Percentiles rank a stretch among this genome's conserved stretches.
These are phyloP conservation scores for Pezicula carpinea DNA, from an alignment of 2,329 filamentous ascomycete genomes.

Conservation along the genomic window DNA sequence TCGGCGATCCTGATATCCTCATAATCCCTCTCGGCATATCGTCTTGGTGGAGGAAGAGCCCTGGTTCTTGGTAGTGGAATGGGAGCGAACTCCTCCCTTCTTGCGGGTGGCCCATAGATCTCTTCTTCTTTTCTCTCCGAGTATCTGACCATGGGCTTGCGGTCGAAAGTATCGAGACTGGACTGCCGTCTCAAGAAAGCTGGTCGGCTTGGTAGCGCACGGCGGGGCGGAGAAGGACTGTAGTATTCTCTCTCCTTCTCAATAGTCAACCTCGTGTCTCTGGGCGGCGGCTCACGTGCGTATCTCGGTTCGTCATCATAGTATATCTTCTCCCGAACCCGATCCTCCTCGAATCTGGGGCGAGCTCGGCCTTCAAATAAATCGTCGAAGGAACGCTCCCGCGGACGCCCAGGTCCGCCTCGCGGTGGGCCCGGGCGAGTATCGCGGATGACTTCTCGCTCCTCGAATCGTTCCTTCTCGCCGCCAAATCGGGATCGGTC, in stretches of 20 bases:
- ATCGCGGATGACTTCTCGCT: slow-evolving; percentile 40
- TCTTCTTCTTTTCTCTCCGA: slow-evolving; percentile 40
- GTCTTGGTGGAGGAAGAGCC: slow-evolving; percentile 54
- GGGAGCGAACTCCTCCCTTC: slow-evolving; percentile 60
- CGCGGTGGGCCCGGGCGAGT: slow-evolving; percentile 28
- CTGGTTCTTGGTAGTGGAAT: slow-evolving; percentile 65
- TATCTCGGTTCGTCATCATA: slow-evolving; percentile 40
- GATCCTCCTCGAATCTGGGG: slow-evolving; percentile 25
- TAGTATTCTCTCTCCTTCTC: slow-evolving; percentile 24
- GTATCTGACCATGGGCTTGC: slow-evolving; percentile 55
- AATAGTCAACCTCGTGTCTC: slow-evolving; percentile 27
- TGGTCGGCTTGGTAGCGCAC: slow-evolving; percentile 50
- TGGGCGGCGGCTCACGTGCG: slow-evolving; percentile 48
- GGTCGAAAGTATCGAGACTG: slow-evolving; percentile 85
- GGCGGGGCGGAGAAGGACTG: slow-evolving; percentile 20
- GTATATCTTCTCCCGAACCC: slow-evolving; percentile 33
- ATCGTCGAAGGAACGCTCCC: slow-evolving; percentile 45
- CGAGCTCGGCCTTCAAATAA: slow-evolving; percentile 41
- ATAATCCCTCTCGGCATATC: slow-evolving; percentile 51
- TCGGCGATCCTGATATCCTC: slow-evolving; percentile 68
- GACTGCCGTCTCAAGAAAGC: slow-evolving; percentile 75
- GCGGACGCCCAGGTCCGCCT: slow-evolving; percentile 33
- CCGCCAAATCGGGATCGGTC: slow-evolving; percentile 37
- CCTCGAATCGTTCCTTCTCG: slow-evolving; percentile 40
- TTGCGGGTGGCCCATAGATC: slow-evolving; percentile 44